Evolutionary conservation across 2,329 filamentous ascomycete species (phyloP).

Genomic region (Claviceps sp.): DNA sequence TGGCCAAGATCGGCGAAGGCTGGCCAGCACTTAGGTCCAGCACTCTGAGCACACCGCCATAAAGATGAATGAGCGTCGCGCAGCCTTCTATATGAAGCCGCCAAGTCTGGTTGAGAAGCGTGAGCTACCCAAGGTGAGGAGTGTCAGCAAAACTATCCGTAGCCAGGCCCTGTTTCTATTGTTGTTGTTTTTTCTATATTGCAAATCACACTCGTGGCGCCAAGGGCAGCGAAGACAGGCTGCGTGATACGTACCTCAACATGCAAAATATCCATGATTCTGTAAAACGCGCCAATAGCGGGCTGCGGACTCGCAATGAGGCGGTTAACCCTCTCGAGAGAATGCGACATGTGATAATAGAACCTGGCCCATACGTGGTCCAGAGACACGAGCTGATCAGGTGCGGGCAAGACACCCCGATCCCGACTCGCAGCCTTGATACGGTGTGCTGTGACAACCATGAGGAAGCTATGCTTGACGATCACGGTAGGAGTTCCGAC

Average conservation of each 20-base stretch:
- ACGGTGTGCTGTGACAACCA: slow-evolving; percentile 3
- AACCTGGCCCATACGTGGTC: slow-evolving; percentile 1
- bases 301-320: neutral
- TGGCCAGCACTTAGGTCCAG: slow-evolving; percentile 1
- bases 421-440: slow-evolving; percentile 1
- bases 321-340: slow-evolving; percentile 1
- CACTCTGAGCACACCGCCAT: slow-evolving; percentile 1
- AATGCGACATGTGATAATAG: slow-evolving; percentile 3
- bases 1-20: slow-evolving; percentile 3
- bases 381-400: slow-evolving; percentile 1
- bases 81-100: slow-evolving; percentile 3
- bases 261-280: slow-evolving; percentile 5
- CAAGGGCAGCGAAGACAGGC: neutral
- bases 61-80: slow-evolving; percentile 2
- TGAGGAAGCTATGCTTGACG: slow-evolving; percentile 4
- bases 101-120: slow-evolving; percentile 3
- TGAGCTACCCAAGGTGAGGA: neutral
- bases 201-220: no score
- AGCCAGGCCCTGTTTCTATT: no score
- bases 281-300: slow-evolving; percentile 3
- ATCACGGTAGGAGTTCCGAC: slow-evolving; percentile 2
- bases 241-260: slow-evolving; percentile 1
- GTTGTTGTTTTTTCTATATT: no score
- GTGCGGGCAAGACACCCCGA: neutral
- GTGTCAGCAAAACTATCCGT: neutral